Base-by-base conservation (phyloP, 2,329 filamentous ascomycete species). In the Chalara sp. region DNA sequence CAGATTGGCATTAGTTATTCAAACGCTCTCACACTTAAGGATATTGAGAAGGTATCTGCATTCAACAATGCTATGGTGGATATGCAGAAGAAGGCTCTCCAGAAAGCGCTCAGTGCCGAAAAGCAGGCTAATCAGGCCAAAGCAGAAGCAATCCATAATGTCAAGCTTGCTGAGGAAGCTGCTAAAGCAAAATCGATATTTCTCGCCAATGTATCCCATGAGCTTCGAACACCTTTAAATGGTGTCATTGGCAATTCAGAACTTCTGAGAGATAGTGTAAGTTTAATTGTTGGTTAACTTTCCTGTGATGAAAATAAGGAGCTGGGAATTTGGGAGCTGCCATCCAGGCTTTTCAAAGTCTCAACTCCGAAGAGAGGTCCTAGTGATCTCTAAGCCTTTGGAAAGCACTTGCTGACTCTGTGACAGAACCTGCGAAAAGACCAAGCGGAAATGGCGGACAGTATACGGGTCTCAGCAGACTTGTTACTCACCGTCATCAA, bases 401-500 rank as follows among this genome's bases (percentile, higher is more conserved):
- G 21, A 21, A 21, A 21, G 21, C 21, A 2, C 21, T 21, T 21
- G 3, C 21, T 21, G 3, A 21, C 21, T 3, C 21, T 21, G 21
- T 21, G 21, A 3, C 21, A 21, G 21, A 72, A 79, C 28, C 72
- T 95, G 48, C 83, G 86, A 57, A 78, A 76, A 52, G 88, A 95
- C 56, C 88, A 95, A 66, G 76, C 83, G 32, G 89, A 95, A 58
- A 93, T 90, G 75, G 87, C 88, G 4, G 89, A 95, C 63, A 92
- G 89, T 12, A 93, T 95, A 49, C 82, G 89, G 46, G 79, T 91
- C 32, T 95, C 88, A 46, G 89, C 89, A 0, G 90, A 96, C 64
- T 82, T 93, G 12, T 72, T 96, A 11, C 74, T 96, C 30, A 93
- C 90, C 0, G 89, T 96, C 45, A 96, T 96, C 70, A 96, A 96